Evolutionary conservation across 2,329 filamentous ascomycete species (phyloP).

Genomic region (Purpureocillium lavendulum): DNA sequence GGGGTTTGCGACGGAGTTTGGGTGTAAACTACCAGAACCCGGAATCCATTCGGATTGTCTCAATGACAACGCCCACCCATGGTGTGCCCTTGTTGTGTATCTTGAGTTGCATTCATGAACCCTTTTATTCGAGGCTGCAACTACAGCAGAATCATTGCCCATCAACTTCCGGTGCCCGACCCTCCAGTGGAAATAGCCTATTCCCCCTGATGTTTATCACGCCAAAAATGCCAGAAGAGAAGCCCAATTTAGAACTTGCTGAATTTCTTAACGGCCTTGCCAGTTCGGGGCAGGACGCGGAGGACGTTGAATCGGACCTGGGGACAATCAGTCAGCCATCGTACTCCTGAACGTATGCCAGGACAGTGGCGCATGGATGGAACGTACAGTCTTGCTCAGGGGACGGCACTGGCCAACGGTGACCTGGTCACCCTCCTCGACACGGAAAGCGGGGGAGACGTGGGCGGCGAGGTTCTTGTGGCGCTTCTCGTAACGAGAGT

Average conservation of each 20-base stretch:
- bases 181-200: constrained; percentile 27
- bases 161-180: constrained; percentile 32
- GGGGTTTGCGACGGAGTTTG: no score
- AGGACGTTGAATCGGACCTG: constrained; percentile 99
- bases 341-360: background rate
- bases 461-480: constrained; percentile 99
- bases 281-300: constrained; percentile 92
- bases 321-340: constrained; percentile 13
- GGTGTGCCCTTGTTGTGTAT: background rate
- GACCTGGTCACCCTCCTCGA: constrained; percentile 98
- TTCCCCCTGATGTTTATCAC: constrained; percentile 38
- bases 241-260: constrained; percentile 80
- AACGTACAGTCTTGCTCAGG: constrained; percentile 96
- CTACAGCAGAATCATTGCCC: constrained; percentile 36
- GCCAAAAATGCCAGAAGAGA: constrained; percentile 45
- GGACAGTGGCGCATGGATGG: background rate
- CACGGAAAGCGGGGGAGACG: constrained; percentile 99
- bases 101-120: constrained; percentile 28
- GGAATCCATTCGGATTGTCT: background rate
- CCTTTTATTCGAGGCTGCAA: constrained; percentile 35
- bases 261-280: constrained; percentile 97
- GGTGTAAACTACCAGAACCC: no score
- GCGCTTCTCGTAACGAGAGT: constrained; percentile 99
- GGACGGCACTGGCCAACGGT: constrained; percentile 99
- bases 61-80: background rate